Conservation (phyloP, 225 moss, liverwort and hornwort species). For the Pseudoscleropodium purum region DNA sequence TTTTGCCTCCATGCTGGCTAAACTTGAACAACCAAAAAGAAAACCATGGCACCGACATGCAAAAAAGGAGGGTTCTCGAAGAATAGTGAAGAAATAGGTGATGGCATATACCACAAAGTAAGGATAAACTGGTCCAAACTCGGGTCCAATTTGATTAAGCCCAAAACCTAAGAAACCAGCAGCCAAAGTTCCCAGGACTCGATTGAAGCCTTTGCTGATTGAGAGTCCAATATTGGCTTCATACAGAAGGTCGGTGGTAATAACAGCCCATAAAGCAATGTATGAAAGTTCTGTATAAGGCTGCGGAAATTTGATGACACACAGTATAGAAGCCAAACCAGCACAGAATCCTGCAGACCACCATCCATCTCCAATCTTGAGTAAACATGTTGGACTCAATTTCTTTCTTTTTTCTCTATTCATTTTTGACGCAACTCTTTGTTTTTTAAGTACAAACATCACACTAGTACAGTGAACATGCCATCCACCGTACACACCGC, state of each 20-base stretch:
- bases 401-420: neutral
- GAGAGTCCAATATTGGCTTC: conserved; percentile 88
- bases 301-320: conserved; percentile 46
- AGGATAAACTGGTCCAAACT: conserved; percentile 48
- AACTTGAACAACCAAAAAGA: neutral
- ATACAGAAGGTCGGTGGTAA: conserved; percentile 76
- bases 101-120: conserved; percentile 57
- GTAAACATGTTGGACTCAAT: neutral
- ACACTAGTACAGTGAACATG: neutral
- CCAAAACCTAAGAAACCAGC: conserved; percentile 68
- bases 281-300: conserved; percentile 44
- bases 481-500: neutral
- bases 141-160: conserved; percentile 69
- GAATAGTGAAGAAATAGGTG: neutral
- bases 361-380: neutral
- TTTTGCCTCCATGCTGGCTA: neutral
- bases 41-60: neutral
- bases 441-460: neutral
- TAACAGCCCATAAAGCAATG: conserved; percentile 76
- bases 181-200: conserved; percentile 81
- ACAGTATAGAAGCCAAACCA: conserved; percentile 64
- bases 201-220: conserved; percentile 85
- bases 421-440: neutral
- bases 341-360: conserved; percentile 57
- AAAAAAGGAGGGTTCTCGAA: neutral